These are phyloP conservation scores for Fraxinus cuspidata DNA, from an alignment of 257 asterid genomes.

Conservation along the genomic window DNA sequence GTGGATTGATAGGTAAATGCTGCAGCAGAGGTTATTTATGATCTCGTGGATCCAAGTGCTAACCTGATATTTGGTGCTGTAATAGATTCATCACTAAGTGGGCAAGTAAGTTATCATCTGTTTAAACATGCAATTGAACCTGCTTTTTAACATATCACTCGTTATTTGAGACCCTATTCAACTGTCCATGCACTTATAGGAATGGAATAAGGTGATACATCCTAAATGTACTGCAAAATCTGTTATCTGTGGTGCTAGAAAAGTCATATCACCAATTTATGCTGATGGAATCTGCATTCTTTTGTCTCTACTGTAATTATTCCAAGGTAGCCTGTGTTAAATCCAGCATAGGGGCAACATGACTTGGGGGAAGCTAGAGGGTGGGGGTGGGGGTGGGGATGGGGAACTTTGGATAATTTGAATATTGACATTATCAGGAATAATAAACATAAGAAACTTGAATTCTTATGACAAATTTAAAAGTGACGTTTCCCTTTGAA, in stretches of 20 bases:
- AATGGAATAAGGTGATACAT: background rate
- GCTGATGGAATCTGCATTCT: background rate
- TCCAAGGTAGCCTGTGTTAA: background rate
- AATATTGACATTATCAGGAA: background rate
- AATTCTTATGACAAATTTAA: background rate
- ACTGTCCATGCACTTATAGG: background rate
- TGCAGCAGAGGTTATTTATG: conserved; percentile 94
- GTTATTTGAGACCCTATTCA: background rate
- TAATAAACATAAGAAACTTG: background rate
- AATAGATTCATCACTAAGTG: conserved; percentile 77
- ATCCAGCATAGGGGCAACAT: background rate
- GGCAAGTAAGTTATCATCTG: conserved; percentile 64
- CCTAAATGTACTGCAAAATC: background rate
- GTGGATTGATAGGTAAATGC: conserved; percentile 67
- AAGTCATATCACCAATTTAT: background rate
- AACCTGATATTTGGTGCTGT: conserved; percentile 95
- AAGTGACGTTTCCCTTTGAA: background rate
- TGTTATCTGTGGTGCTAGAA: background rate
- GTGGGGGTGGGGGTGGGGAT: background rate
- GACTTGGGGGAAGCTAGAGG: background rate
- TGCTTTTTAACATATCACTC: background rate
- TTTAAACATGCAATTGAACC: background rate
- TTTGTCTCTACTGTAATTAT: background rate
- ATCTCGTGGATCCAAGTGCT: conserved; percentile 93
- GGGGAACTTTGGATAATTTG: background rate